These are phyloP conservation scores for Trichoderma orchidacearum DNA, from an alignment of 495 filamentous ascomycete genomes.

Conservation along the genomic window DNA sequence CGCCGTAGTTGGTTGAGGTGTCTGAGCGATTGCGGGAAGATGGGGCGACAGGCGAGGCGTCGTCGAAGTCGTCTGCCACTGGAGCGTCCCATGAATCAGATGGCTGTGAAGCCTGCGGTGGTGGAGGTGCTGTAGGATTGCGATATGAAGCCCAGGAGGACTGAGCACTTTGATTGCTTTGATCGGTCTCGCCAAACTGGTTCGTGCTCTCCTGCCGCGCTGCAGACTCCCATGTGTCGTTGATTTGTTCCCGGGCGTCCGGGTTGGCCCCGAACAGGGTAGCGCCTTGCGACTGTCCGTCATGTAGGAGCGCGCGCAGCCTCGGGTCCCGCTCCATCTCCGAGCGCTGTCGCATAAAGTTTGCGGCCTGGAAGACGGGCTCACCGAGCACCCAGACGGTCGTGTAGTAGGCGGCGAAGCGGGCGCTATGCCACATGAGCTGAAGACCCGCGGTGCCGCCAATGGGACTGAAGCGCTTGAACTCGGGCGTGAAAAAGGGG, in stretches of 20 bases:
- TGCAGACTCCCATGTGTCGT: background rate
- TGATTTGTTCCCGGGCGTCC: background rate
- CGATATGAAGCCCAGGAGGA: background rate
- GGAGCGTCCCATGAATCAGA: background rate
- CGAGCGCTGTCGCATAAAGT: background rate
- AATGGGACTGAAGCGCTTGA: background rate
- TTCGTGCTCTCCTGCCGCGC: background rate
- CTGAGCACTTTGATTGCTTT: background rate
- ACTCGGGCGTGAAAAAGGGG: background rate
- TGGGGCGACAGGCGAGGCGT: constrained; percentile 1
- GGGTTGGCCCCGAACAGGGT: background rate
- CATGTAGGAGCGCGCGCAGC: background rate
- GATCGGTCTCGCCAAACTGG: background rate
- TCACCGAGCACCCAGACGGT: background rate
- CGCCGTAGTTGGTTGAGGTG: background rate
- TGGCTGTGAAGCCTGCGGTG: background rate
- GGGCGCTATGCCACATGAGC: background rate
- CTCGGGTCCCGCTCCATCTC: background rate
- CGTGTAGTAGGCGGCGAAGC: background rate
- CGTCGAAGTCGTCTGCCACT: background rate
- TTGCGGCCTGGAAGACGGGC: constrained; percentile 2
- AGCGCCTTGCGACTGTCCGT: background rate
- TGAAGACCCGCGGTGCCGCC: background rate
- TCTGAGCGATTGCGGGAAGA: background rate
- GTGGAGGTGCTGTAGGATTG: background rate